Base-by-base conservation (phyloP, 2,329 filamentous ascomycete genomes). In the Neurospora sp. region DNA sequence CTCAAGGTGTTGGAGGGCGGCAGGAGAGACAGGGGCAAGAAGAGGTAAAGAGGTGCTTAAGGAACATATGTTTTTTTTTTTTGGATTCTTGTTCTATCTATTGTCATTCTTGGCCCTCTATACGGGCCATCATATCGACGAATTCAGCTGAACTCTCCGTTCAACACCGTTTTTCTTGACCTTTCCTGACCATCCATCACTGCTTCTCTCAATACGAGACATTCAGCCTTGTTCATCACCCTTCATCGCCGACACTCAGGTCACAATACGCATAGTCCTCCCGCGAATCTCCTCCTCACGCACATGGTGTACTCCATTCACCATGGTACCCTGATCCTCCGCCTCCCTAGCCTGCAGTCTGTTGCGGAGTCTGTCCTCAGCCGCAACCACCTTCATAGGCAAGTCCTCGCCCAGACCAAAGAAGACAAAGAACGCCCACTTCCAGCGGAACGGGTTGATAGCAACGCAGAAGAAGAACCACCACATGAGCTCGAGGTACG, bases 381-480 rank as follows among this genome's bases (percentile, higher is more conserved):
- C 81, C 73, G 86, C 82, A 0, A 95, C 89, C 36, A 96, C 82
- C 15, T 81, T 83, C 78, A 86, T 83, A 0, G 93, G 93, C 66
- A 96, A 77, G 23, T 82, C 83, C 62, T 86, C 83, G 0, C 91
- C 92, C 38, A 95, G 78, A 0, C 93, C 93, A 71, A 91, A 91
- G 75, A 96, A 89, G 17, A 96, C 92, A 77, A 96, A 96, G 0
- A 89, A 78, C 0, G 90, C 91, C 93, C 93, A 96, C 82, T 96
- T 96, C 92, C 93, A 96, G 9, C 93, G 83, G 79, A 96, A 96
- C 0, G 93, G 93, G 77, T 96, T 96, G 75, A 96, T 85, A 4
- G 85, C 81, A 58, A 95, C 88, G 70, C 90, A 90, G 76, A 96
- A 96, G 6, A 88, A 78, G 74, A 95, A 96, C 93, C 93, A 96